A percentile compares a stretch with the other conserved stretches of the same genome.
Conservation (phyloP, 441 rosid genomes). For the Bruguiera hainesii region DNA sequence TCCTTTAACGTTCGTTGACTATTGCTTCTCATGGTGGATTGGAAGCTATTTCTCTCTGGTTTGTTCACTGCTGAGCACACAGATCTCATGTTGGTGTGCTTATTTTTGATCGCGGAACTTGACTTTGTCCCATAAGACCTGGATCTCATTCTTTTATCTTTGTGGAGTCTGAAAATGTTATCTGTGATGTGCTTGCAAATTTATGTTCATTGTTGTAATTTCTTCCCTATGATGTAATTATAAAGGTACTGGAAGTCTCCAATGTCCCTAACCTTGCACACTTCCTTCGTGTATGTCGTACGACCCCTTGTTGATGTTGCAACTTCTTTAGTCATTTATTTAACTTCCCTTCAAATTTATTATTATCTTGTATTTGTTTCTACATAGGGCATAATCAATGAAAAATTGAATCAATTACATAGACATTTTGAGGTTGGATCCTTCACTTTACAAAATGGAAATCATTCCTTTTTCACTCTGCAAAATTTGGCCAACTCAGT, state of each 20-base stretch:
- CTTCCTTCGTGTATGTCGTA: conserved; percentile 81
- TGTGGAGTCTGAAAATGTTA: no score
- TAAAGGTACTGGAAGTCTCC: conserved; percentile 67
- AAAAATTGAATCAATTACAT: conserved; percentile 77
- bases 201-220: not conserved
- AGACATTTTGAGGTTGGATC: conserved; percentile 71
- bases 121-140: not conserved
- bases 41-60: not conserved
- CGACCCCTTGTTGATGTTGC: conserved; percentile 18
- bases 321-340: not conserved
- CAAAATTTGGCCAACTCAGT: not conserved
- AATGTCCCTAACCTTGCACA: conserved; percentile 92
- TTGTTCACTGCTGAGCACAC: not conserved
- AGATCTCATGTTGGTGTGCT: not conserved
- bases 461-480: not conserved
- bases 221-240: conserved; percentile 59
- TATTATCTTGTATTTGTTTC: not conserved
- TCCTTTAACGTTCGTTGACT: not conserved
- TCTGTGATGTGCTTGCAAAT: not conserved
- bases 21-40: not conserved
- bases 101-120: not conserved
- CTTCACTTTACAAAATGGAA: conserved; percentile 1
- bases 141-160: not conserved
- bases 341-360: not conserved
- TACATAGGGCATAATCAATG: conserved; percentile 74